These are phyloP conservation scores for Exobasidium cylindrosporum DNA, from an alignment of 1,284 basidiomycete species.

Conservation along the genomic window DNA sequence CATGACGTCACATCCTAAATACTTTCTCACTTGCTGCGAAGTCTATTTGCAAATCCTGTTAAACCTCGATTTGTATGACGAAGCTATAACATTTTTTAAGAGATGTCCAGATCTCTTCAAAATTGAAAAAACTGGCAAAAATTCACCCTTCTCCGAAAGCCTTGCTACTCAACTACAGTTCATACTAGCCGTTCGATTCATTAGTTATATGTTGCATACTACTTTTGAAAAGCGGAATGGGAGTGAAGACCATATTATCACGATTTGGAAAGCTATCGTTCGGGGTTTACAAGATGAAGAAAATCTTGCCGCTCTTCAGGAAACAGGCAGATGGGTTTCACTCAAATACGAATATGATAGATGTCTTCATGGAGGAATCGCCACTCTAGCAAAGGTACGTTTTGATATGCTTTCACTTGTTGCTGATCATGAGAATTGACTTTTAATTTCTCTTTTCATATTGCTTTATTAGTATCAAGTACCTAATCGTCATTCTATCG, in stretches of 20 bases:
- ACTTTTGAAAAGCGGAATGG: neutral
- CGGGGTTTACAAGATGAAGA: neutral
- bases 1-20: neutral
- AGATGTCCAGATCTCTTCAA: neutral
- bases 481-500: neutral
- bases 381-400: no score
- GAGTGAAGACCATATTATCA: neutral
- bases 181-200: neutral
- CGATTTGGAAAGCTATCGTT: neutral
- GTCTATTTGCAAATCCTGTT: neutral
- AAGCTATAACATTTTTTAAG: neutral
- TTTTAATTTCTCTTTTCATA: neutral
- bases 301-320: neutral
- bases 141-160: neutral
- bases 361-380: no score
- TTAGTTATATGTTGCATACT: neutral
- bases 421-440: no score
- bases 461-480: neutral
- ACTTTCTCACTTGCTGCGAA: neutral
- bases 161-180: neutral
- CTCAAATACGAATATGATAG: no score
- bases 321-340: neutral
- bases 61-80: neutral
- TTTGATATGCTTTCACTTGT: no score
- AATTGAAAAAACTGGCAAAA: neutral